phyloP scores from a whole-genome alignment of 805 yeast species.

The Nakazawaea pomicola region DNA sequence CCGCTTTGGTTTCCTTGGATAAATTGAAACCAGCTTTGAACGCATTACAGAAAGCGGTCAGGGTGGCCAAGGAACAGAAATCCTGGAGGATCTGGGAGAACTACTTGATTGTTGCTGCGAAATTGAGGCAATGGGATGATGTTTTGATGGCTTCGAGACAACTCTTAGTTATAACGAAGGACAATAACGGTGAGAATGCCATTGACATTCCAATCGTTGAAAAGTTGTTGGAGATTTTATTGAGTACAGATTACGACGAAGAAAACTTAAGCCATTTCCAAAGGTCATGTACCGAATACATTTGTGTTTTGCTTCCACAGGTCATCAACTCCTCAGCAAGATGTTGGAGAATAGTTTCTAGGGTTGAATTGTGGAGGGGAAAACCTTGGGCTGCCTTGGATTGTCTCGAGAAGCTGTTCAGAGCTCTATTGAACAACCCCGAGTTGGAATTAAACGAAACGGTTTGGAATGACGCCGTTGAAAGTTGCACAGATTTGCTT shows the following conservation, averaged over 20 bases:
- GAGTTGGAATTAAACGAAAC: slow-evolving; percentile 55
- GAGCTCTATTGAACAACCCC: slow-evolving; percentile 64
- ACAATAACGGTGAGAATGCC: slow-evolving; percentile 54
- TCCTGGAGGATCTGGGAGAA: slow-evolving; percentile 94
- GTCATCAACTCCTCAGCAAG: slow-evolving; percentile 64
- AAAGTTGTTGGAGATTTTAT: slow-evolving; percentile 61
- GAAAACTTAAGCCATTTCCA: slow-evolving; percentile 56
- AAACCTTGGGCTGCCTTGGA: slow-evolving; percentile 87
- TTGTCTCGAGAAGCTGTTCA: slow-evolving; percentile 79
- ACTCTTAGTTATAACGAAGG: slow-evolving; percentile 52
- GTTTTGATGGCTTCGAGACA: slow-evolving; percentile 72
- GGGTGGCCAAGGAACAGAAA: slow-evolving; percentile 59
- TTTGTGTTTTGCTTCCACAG: slow-evolving; percentile 63
- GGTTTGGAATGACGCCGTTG: slow-evolving; percentile 76
- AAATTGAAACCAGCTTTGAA: slow-evolving; percentile 75
- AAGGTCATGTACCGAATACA: slow-evolving; percentile 60
- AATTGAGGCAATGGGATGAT: slow-evolving; percentile 83
- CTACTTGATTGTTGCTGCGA: slow-evolving; percentile 74
- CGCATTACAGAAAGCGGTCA: slow-evolving; percentile 77
- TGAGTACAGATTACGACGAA: slow-evolving; percentile 39
- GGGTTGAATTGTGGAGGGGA: slow-evolving; percentile 80
- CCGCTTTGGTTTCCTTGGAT: slow-evolving; percentile 61
- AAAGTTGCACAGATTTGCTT: slow-evolving; percentile 68
- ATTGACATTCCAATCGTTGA: slow-evolving; percentile 76
- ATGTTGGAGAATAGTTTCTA: slow-evolving; percentile 80